A percentile compares a stretch with the other conserved stretches of the same genome.
Conservation (phyloP, 306 rosid species). For the Castanospermum australe region DNA sequence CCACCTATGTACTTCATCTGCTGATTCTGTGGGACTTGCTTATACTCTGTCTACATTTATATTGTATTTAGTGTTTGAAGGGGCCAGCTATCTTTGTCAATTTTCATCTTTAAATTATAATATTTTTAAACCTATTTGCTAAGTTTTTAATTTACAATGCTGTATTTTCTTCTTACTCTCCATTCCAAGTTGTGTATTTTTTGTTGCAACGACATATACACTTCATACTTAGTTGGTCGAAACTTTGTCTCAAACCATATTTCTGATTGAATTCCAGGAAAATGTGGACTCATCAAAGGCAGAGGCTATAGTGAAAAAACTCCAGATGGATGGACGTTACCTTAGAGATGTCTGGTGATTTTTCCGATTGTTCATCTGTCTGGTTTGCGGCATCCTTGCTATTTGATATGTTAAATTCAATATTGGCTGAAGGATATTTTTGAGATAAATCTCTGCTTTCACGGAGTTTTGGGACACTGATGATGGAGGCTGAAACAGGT, state of each 20-base stretch:
- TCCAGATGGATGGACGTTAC: constrained; percentile 78
- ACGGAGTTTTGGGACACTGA: constrained; percentile 42
- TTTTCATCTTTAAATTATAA: not conserved
- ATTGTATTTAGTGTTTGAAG: not conserved
- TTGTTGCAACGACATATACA: not conserved
- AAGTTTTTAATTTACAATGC: not conserved
- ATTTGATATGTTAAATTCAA: constrained; percentile 24
- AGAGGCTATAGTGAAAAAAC: constrained; percentile 72
- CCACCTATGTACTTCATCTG: not conserved
- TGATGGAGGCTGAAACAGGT: constrained; percentile 40
- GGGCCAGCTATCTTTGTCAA: not conserved
- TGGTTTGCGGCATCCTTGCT: constrained; percentile 34
- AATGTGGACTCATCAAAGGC: constrained; percentile 69
- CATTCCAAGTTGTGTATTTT: not conserved
- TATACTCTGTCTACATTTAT: not conserved
- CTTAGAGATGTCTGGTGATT: constrained; percentile 92
- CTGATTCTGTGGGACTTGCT: not conserved
- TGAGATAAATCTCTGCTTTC: constrained; percentile 31
- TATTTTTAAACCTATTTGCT: not conserved
- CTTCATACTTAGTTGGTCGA: not conserved
- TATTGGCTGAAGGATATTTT: constrained; percentile 34
- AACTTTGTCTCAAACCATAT: not conserved
- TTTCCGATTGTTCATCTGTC: constrained; percentile 18
- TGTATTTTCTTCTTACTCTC: not conserved
- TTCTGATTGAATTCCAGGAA: constrained; percentile 57